These are phyloP conservation scores for Penicillium sp. DNA, from an alignment of 2,329 filamentous ascomycete genomes.

Conservation along the genomic window DNA sequence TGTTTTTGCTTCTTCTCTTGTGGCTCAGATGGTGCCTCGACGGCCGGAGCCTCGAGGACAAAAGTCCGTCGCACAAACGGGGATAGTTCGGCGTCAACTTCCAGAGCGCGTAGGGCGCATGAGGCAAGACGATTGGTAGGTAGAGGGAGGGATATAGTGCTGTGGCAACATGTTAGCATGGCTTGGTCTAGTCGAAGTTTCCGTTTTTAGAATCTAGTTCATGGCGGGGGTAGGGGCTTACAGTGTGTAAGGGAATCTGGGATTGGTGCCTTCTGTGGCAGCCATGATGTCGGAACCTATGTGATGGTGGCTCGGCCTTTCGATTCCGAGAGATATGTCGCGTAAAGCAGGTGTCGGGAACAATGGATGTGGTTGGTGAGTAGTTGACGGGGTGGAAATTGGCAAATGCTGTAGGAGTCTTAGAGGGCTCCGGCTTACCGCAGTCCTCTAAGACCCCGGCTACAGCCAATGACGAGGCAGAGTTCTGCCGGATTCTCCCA, in stretches of 20 bases:
- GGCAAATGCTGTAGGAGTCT: background rate
- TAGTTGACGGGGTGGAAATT: background rate
- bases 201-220: constrained; percentile 3
- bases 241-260: constrained; percentile 41
- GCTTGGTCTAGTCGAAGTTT: background rate
- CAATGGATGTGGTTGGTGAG: background rate
- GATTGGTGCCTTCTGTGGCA: constrained; percentile 16
- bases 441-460: no score
- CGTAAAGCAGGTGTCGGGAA: background rate
- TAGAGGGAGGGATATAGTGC: constrained; percentile 73
- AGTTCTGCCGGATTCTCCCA: no score
- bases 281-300: constrained; percentile 17
- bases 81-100: constrained; percentile 86
- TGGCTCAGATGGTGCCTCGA: constrained; percentile 18
- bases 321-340: background rate
- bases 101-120: constrained; percentile 69
- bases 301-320: background rate
- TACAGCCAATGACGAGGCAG: no score
- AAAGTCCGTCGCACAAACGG: constrained; percentile 73
- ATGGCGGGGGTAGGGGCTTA: constrained; percentile 21
- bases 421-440: background rate
- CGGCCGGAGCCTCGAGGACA: constrained; percentile 46
- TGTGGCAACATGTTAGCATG: constrained; percentile 36
- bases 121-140: constrained; percentile 73
- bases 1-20: constrained; percentile 25